These are phyloP conservation scores for Trametes villosa DNA, from an alignment of 768 basidiomycete genomes.

Conservation along the genomic window DNA sequence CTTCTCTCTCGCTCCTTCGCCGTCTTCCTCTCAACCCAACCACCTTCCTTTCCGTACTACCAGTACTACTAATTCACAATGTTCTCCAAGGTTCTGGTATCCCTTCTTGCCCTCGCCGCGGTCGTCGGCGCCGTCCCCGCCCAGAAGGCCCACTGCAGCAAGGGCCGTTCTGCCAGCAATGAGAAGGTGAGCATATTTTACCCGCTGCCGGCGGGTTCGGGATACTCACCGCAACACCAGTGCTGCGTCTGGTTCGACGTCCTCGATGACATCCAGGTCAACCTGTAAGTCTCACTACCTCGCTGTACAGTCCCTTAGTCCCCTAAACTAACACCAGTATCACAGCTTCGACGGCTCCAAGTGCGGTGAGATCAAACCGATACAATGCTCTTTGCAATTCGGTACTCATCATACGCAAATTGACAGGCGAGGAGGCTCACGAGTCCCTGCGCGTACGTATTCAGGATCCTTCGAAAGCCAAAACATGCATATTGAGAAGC, in stretches of 20 bases:
- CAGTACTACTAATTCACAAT: slow-evolving; percentile 2
- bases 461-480: too few relatives aligned
- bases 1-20: neutral
- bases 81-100: slow-evolving; percentile 14
- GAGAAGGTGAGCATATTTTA: slow-evolving; percentile 13
- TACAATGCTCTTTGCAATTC: too few relatives aligned
- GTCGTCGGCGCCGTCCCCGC: slow-evolving; percentile 11
- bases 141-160: slow-evolving; percentile 16
- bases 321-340: neutral
- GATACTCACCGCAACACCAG: neutral
- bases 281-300: slow-evolving; percentile 27
- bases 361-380: neutral
- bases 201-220: too few relatives aligned
- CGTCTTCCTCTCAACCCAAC: neutral
- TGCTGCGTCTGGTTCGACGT: slow-evolving; percentile 38
- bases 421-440: slow-evolving; percentile 43
- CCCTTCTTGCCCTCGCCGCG: slow-evolving; percentile 9
- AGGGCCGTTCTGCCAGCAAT: slow-evolving; percentile 16
- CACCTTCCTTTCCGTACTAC: neutral
- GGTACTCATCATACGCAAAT: neutral
- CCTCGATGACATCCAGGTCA: slow-evolving; percentile 43
- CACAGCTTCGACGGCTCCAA: neutral
- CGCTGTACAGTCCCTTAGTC: neutral
- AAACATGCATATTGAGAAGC: neutral
- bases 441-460: slow-evolving; percentile 26